Evolutionary conservation across 2,329 filamentous ascomycete species (phyloP).

Genomic region (Hypoxylon rubiginosum): DNA sequence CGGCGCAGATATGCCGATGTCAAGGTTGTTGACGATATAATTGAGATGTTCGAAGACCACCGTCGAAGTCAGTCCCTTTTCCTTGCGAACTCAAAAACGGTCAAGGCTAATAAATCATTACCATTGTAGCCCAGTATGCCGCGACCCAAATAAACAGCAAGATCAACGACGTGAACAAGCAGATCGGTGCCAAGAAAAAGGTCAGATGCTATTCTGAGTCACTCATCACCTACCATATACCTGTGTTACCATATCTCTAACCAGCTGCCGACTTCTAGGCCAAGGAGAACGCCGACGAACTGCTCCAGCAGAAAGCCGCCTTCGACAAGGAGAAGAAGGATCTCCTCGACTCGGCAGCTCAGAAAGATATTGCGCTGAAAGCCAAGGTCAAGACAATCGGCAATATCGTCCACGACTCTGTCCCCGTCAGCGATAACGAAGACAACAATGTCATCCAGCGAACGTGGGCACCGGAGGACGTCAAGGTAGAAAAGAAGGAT

Average conservation of each 20-base stretch:
- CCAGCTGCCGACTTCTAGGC: conserved; percentile 60
- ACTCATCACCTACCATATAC: conserved; percentile 19
- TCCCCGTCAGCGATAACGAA: conserved; percentile 56
- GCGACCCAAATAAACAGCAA: conserved; percentile 84
- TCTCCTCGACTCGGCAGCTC: conserved; percentile 77
- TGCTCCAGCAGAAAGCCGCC: conserved; percentile 82
- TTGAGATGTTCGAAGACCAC: conserved; percentile 87
- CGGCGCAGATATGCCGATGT: conserved; percentile 83
- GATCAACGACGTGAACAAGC: conserved; percentile 91
- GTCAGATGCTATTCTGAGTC: conserved; percentile 55
- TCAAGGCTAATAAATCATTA: conserved; percentile 16
- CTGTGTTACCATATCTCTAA: conserved; percentile 14
- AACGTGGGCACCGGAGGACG: conserved; percentile 84
- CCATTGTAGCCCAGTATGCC: conserved; percentile 73
- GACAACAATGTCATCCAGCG: conserved; percentile 85
- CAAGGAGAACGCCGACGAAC: conserved; percentile 87
- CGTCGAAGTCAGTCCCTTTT: conserved; percentile 70
- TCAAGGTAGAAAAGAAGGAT: conserved; percentile 79
- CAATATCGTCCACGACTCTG: conserved; percentile 88
- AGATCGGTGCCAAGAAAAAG: conserved; percentile 94
- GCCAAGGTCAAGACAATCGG: conserved; percentile 87
- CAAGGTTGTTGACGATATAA: conserved; percentile 90
- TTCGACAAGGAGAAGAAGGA: conserved; percentile 87
- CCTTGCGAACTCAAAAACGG: background rate
- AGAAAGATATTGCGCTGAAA: conserved; percentile 81